Percentiles rank a stretch among this genome's conserved stretches.
Evolutionary conservation across 805 yeast genomes (phyloP).

Genomic region (Cyberlindnera xishuangbannaensis): DNA sequence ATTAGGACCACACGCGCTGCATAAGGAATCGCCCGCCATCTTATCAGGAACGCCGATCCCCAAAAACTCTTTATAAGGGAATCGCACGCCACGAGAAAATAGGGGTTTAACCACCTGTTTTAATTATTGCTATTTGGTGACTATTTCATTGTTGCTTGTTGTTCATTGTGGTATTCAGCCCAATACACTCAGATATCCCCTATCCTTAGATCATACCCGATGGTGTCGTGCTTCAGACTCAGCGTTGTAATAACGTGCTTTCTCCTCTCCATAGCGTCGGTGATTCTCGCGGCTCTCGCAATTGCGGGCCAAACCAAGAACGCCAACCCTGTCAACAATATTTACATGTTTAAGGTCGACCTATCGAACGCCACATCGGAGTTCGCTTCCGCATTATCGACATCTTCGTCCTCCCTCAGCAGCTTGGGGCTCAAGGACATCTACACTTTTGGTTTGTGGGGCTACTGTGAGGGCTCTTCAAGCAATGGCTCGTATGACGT

Average conservation of each 20-base stretch:
- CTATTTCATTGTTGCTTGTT: background rate
- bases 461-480: conserved; percentile 47
- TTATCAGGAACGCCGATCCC: no score
- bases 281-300: conserved; percentile 43
- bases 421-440: no score
- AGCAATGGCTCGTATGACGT: conserved; percentile 24
- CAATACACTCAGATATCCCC: no score
- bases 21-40: no score
- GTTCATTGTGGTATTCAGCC: no score
- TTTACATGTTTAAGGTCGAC: conserved; percentile 45
- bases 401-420: conserved; percentile 31
- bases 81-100: no score
- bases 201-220: conserved; percentile 5
- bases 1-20: no score
- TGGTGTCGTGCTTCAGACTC: conserved; percentile 25
- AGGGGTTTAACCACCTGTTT: no score
- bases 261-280: conserved; percentile 34
- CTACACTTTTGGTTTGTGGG: conserved; percentile 57
- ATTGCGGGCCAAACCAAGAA: conserved; percentile 46
- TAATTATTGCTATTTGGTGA: no score
- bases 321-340: conserved; percentile 35
- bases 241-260: conserved; percentile 24
- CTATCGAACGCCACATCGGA: conserved; percentile 24
- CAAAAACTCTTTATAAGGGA: no score
- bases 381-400: conserved; percentile 4